Evolutionary conservation across 805 yeast species (phyloP).

Genomic region (Candida hispaniensis): DNA sequence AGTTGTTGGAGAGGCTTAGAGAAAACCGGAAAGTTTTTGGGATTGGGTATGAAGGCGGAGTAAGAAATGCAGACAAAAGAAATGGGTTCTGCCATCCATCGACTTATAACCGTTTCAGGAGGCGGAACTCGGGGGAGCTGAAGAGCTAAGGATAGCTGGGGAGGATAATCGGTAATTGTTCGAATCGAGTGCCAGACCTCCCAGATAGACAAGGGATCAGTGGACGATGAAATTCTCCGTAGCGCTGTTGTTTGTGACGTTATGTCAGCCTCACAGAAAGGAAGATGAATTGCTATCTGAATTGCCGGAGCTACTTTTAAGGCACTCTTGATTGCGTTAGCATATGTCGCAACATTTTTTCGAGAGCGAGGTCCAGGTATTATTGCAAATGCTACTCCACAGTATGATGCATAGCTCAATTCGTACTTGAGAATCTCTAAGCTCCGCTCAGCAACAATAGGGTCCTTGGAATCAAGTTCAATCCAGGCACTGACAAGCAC

Average conservation of each 20-base stretch:
- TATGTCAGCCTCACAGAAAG: constrained; percentile 30
- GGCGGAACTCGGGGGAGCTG: constrained; percentile 57
- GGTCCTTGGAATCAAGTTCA: constrained; percentile 49
- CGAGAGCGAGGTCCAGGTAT: constrained; percentile 57
- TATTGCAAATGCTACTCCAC: constrained; percentile 46
- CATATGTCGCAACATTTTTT: constrained; percentile 40
- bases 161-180: constrained; percentile 42
- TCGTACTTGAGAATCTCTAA: constrained; percentile 49
- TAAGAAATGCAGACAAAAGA: constrained; percentile 46
- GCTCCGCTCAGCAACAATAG: constrained; percentile 41
- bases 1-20: constrained; percentile 46
- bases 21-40: constrained; percentile 54
- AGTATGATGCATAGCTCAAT: constrained; percentile 44
- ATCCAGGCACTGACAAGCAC: constrained; percentile 60
- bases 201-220: constrained; percentile 49
- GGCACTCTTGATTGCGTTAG: constrained; percentile 34
- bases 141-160: constrained; percentile 54
- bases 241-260: constrained; percentile 30
- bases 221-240: constrained; percentile 19
- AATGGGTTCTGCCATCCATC: constrained; percentile 65
- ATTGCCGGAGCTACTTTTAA: constrained; percentile 25
- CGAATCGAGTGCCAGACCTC: constrained; percentile 64
- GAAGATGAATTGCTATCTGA: constrained; percentile 25
- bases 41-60: constrained; percentile 46
- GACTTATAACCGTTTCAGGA: constrained; percentile 39